These are phyloP conservation scores for Chlamydomonas reinhardtii DNA, from an alignment of 163 green algal species.

Conservation along the genomic window DNA sequence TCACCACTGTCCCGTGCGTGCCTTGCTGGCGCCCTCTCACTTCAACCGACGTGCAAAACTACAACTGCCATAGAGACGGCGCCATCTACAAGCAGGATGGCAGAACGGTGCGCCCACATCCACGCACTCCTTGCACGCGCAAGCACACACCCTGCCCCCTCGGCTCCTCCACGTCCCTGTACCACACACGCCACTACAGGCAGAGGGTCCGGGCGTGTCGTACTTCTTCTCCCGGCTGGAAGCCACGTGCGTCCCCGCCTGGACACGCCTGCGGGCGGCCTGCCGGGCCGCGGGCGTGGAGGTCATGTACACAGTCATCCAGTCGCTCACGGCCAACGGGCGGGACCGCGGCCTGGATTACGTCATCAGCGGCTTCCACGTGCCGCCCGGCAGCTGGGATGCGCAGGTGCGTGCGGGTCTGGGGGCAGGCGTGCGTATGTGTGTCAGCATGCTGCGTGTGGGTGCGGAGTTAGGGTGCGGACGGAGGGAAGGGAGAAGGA, in stretches of 20 bases:
- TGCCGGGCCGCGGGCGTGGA: constrained; percentile 66
- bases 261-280: constrained; percentile 56
- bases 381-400: constrained; percentile 75
- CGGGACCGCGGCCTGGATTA: constrained; percentile 79
- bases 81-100: constrained; percentile 58
- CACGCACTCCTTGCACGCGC: no score
- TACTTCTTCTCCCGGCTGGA: constrained; percentile 67
- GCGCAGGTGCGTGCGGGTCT: constrained; percentile 50
- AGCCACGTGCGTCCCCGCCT: constrained; percentile 46
- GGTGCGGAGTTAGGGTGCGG: no score
- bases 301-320: constrained; percentile 73
- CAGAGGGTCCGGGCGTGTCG: constrained; percentile 6
- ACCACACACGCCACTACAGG: neutral
- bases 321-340: constrained; percentile 70
- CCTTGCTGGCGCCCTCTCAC: no score
- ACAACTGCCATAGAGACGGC: constrained; percentile 71
- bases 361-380: constrained; percentile 85
- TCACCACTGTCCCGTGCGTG: no score
- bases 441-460: no score
- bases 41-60: constrained; percentile 71
- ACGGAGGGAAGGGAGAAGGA: no score
- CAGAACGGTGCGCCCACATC: neutral
- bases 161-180: no score
- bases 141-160: no score
- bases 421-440: no score